Conservation (phyloP, 441 rosid genomes). For the Erodium moschatum region DNA sequence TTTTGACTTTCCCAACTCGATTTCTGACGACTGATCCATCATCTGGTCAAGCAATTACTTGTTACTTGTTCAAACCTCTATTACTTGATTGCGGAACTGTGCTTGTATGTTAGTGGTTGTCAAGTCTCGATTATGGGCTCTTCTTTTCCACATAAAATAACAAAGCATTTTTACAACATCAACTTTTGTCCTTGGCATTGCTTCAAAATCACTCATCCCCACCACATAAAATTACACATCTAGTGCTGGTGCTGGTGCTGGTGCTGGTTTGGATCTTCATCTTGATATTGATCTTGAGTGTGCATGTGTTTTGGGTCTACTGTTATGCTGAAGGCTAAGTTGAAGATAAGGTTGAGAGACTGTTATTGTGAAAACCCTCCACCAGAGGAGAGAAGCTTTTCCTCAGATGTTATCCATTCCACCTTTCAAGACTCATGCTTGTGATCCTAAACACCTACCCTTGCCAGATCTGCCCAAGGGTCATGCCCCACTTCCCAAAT, state of each 20-base stretch:
- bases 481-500: slow-evolving; percentile 41
- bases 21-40: too few species aligned
- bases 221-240: slow-evolving; percentile 68
- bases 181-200: slow-evolving; percentile 10
- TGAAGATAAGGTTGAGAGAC: slow-evolving; percentile 42
- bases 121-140: slow-evolving; percentile 19
- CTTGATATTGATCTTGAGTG: too few species aligned
- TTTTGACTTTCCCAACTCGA: slow-evolving; percentile 8
- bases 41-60: too few species aligned
- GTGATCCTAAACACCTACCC: slow-evolving; percentile 27
- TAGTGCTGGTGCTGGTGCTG: too few species aligned
- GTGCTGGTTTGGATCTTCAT: too few species aligned
- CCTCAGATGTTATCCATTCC: slow-evolving; percentile 96
- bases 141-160: slow-evolving; percentile 58
- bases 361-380: slow-evolving; percentile 54
- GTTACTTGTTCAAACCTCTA: too few species aligned
- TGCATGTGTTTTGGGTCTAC: slow-evolving; percentile 25
- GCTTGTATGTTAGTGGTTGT: slow-evolving; percentile 13
- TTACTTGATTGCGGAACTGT: slow-evolving; percentile 24
- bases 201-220: slow-evolving; percentile 34
- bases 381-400: slow-evolving; percentile 49
- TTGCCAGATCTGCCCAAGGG: slow-evolving; percentile 45
- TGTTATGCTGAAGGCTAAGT: slow-evolving; percentile 65
- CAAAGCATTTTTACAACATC: slow-evolving; percentile 19
- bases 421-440: too few species aligned